A percentile compares a stretch with the other conserved stretches of the same genome.
Conservation (phyloP, 257 asterid genomes). For the Nicotiana tabacum region DNA sequence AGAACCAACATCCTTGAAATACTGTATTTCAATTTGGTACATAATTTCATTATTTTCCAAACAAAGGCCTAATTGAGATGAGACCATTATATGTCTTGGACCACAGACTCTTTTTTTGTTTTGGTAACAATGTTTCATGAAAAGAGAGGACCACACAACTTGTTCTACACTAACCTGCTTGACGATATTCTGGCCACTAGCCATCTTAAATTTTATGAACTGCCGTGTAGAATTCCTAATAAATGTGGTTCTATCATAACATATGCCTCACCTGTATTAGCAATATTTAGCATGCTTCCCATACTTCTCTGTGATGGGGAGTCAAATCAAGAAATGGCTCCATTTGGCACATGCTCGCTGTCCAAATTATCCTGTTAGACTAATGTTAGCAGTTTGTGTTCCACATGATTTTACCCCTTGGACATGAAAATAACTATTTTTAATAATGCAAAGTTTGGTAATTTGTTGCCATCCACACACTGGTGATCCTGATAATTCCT, state of each 20-base stretch:
- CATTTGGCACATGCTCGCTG: background rate
- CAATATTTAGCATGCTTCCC: background rate
- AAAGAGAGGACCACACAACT: background rate
- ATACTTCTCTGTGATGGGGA: background rate
- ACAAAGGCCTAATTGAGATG: background rate
- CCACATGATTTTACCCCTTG: background rate
- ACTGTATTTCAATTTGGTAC: background rate
- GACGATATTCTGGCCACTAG: background rate
- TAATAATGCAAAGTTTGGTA: background rate
- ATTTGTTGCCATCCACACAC: background rate
- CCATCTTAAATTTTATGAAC: background rate
- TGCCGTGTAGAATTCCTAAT: background rate
- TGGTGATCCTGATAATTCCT: background rate
- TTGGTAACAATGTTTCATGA: background rate
- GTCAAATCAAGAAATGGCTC: background rate
- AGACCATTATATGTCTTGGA: background rate
- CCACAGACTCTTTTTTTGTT: background rate
- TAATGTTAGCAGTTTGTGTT: background rate
- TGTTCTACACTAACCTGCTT: background rate
- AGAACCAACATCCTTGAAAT: background rate
- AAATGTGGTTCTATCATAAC: background rate
- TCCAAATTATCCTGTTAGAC: background rate
- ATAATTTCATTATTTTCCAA: background rate
- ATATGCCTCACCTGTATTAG: background rate
- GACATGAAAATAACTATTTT: background rate